A percentile compares a stretch with the other conserved stretches of the same genome.
phyloP scores from a whole-genome alignment of 495 filamentous ascomycete species.

The Penicillium waksmanii region DNA sequence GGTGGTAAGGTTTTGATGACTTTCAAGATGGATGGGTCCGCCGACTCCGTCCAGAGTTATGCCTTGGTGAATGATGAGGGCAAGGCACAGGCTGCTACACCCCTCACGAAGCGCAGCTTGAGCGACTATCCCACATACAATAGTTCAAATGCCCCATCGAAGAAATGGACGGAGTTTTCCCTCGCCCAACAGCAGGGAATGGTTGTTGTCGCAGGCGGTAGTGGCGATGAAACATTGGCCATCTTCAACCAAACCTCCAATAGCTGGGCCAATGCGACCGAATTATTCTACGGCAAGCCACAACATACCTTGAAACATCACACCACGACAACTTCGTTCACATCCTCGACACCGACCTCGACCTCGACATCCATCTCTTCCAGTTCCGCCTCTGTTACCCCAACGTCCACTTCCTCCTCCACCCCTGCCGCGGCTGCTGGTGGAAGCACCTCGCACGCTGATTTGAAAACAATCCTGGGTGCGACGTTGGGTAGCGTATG shows the following conservation, averaged over 20 bases:
- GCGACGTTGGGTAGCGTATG: conserved; percentile 79
- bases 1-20: conserved; percentile 81
- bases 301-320: conserved; percentile 43
- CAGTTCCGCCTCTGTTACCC: conserved; percentile 37
- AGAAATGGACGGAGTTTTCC: conserved; percentile 63
- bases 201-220: conserved; percentile 79
- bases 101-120: conserved; percentile 46
- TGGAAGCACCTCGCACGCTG: conserved; percentile 40
- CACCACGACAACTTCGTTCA: conserved; percentile 38
- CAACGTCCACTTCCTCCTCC: conserved; percentile 37
- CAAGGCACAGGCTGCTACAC: conserved; percentile 37
- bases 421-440: conserved; percentile 37
- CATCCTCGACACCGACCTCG: conserved; percentile 40
- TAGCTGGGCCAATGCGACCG: conserved; percentile 76
- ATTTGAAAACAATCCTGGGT: conserved; percentile 65
- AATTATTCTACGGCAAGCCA: conserved; percentile 59
- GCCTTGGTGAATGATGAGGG: conserved; percentile 58
- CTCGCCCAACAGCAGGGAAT: conserved; percentile 61
- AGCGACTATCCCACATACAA: conserved; percentile 82
- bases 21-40: conserved; percentile 75
- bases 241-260: conserved; percentile 84
- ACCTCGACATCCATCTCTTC: conserved; percentile 43
- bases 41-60: conserved; percentile 74
- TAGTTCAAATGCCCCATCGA: conserved; percentile 65
- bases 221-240: conserved; percentile 58